Evolutionary conservation across 768 basidiomycete species (phyloP).

Genomic region (Agaricus bisporus): DNA sequence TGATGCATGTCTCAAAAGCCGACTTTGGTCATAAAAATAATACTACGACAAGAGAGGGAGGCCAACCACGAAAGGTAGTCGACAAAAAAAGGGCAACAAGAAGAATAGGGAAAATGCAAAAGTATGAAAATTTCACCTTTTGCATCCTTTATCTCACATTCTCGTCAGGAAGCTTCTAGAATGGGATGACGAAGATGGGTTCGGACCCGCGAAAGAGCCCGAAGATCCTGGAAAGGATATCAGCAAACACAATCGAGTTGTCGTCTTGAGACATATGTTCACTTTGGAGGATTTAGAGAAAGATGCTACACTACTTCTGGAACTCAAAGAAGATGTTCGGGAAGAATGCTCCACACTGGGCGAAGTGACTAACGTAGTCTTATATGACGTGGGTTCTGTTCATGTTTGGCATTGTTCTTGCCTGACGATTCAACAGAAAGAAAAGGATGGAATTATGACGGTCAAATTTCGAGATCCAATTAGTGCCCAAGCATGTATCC

Average conservation of each 20-base stretch:
- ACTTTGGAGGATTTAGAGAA: conserved; percentile 78
- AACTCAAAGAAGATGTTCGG: conserved; percentile 93
- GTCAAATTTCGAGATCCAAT: conserved; percentile 91
- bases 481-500: conserved; percentile 89
- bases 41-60: conserved; percentile 29
- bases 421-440: conserved; percentile 49
- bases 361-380: conserved; percentile 90
- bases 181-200: conserved; percentile 94
- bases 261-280: conserved; percentile 96
- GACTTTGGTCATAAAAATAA: conserved; percentile 69
- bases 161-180: conserved; percentile 75
- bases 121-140: conserved; percentile 36
- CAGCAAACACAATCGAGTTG: conserved; percentile 67
- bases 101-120: conserved; percentile 83
- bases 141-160: conserved; percentile 1
- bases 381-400: conserved; percentile 78
- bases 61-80: conserved; percentile 52
- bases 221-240: conserved; percentile 40
- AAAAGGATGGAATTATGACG: conserved; percentile 91
- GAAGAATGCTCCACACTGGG: conserved; percentile 89
- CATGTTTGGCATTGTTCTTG: background rate
- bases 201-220: conserved; percentile 63
- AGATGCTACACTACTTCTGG: conserved; percentile 79
- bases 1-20: conserved; percentile 71
- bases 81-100: conserved; percentile 75